Conservation (phyloP, 371 early-diverging fungal genomes). For the Ordospora colligata region DNA sequence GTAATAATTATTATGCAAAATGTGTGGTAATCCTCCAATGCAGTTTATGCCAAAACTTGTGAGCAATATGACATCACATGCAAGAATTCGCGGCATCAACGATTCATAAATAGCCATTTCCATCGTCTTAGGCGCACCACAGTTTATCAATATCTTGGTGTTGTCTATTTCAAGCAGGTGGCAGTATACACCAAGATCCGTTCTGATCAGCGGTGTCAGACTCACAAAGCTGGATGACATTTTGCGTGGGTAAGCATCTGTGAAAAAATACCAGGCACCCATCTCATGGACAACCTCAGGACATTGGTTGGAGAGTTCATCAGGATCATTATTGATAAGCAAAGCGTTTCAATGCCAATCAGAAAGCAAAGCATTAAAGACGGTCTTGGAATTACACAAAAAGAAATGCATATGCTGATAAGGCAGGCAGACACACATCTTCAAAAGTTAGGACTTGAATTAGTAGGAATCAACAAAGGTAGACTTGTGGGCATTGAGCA, state of each 20-base stretch:
- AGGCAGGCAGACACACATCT: background rate
- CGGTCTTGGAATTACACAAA: background rate
- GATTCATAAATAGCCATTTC: constrained; percentile 36
- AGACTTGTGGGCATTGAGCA: background rate
- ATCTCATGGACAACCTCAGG: background rate
- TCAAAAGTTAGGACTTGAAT: background rate
- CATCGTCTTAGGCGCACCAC: constrained; percentile 49
- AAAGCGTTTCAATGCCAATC: background rate
- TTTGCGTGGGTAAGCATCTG: background rate
- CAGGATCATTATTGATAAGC: constrained; percentile 12
- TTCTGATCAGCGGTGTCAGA: constrained; percentile 25
- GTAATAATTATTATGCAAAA: constrained; percentile 68
- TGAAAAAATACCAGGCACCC: background rate
- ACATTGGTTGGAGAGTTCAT: constrained; percentile 15
- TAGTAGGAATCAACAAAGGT: constrained; percentile 17
- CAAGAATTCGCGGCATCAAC: constrained; percentile 43
- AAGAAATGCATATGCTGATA: background rate
- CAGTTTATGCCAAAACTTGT: constrained; percentile 76
- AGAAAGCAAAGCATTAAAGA: constrained; percentile 2
- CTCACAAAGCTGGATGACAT: constrained; percentile 21
- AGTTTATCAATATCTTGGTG: constrained; percentile 58
- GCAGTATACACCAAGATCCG: constrained; percentile 29
- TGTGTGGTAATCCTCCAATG: constrained; percentile 77
- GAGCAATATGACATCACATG: constrained; percentile 80
- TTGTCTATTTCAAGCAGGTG: constrained; percentile 55